phyloP scores from a whole-genome alignment of 306 rosid species.

The Dicorynia guianensis region DNA sequence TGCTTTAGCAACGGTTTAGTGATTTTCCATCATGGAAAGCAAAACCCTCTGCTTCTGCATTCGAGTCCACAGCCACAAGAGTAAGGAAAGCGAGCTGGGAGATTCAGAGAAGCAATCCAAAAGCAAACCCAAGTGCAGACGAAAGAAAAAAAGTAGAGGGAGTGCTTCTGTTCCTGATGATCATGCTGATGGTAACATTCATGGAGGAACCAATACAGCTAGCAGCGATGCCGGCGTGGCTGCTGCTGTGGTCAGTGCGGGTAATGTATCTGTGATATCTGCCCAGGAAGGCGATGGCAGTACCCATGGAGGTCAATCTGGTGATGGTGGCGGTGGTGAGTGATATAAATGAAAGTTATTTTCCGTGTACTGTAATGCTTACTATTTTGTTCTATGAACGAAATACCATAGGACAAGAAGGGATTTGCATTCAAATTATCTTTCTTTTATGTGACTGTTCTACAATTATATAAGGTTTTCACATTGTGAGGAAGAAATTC shows the following conservation, averaged over 20 bases:
- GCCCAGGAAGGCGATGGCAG: slow-evolving; percentile 46
- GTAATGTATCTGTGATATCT: slow-evolving; percentile 37
- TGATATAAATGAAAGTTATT: background rate
- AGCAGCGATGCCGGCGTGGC: slow-evolving; percentile 42
- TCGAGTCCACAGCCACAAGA: slow-evolving; percentile 38
- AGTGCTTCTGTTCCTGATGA: slow-evolving; percentile 22
- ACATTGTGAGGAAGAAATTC: too few species aligned
- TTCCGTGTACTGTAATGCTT: background rate
- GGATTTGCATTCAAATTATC: too few species aligned
- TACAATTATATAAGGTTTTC: too few species aligned
- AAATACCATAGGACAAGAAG: too few species aligned
- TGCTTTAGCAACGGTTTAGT: background rate
- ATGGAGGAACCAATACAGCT: slow-evolving; percentile 19
- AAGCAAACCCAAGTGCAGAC: slow-evolving; percentile 26
- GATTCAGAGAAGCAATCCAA: slow-evolving; percentile 43
- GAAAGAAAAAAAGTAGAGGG: slow-evolving; percentile 39
- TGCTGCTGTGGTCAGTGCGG: slow-evolving; percentile 39
- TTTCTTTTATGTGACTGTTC: too few species aligned
- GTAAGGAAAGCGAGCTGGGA: slow-evolving; percentile 40
- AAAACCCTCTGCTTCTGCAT: slow-evolving; percentile 66
- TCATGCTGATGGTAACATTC: slow-evolving; percentile 37
- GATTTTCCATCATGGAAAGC: slow-evolving; percentile 52
- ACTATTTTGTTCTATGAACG: too few species aligned
- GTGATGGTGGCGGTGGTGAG: slow-evolving; percentile 25
- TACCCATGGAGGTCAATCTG: slow-evolving; percentile 49